Evolutionary conservation across 306 rosid species (phyloP).

Genomic region (cucumber (Cucumis sativus)): DNA sequence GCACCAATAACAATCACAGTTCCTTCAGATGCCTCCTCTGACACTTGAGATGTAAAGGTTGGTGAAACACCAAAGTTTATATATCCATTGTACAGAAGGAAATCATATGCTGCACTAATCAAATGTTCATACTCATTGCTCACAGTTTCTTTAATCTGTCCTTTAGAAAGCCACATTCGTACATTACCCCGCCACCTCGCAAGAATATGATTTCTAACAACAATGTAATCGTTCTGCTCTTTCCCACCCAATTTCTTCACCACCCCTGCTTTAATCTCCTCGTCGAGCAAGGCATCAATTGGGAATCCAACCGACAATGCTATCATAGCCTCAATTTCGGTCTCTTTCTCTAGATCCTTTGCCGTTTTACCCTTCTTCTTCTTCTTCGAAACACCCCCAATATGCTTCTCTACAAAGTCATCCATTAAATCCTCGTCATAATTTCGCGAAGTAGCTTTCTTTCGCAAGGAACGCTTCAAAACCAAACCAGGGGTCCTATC

Average conservation of each 20-base stretch:
- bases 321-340: conserved; percentile 89
- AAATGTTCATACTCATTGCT: conserved; percentile 57
- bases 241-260: conserved; percentile 67
- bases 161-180: conserved; percentile 59
- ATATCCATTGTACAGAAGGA: conserved; percentile 61
- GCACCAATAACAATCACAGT: conserved; percentile 71
- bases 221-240: conserved; percentile 89
- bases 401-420: conserved; percentile 55
- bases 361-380: conserved; percentile 31
- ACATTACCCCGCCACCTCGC: conserved; percentile 84
- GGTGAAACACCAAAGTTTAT: conserved; percentile 86
- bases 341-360: conserved; percentile 75
- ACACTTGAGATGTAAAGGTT: conserved; percentile 36
- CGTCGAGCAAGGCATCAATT: conserved; percentile 64
- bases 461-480: conserved; percentile 51
- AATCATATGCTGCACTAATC: conserved; percentile 71
- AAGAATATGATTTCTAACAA: conserved; percentile 81
- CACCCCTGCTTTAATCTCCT: conserved; percentile 72
- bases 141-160: conserved; percentile 68
- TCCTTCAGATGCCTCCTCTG: conserved; percentile 56
- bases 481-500: conserved; percentile 32
- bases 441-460: conserved; percentile 38
- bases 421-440: conserved; percentile 77
- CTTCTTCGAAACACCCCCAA: conserved; percentile 50
- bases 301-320: conserved; percentile 81